Conservation (phyloP, 2,329 filamentous ascomycete species). For the Hypoxylon sp. region DNA sequence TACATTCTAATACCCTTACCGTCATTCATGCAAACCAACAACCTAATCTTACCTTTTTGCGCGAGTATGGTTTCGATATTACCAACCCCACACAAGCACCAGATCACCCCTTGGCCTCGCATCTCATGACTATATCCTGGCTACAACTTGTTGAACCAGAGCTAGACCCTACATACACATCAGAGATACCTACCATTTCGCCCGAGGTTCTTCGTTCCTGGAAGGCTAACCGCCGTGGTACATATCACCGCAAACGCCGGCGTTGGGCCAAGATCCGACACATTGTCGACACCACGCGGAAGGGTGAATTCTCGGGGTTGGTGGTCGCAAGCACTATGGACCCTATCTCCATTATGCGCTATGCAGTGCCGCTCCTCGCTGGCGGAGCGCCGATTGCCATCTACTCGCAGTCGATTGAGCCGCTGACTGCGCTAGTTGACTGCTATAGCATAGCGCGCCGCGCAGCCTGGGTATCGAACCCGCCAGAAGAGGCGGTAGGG, state of each 20-base stretch:
- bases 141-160: constrained; percentile 87
- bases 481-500: constrained; percentile 63
- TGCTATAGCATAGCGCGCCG: constrained; percentile 85
- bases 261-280: constrained; percentile 81
- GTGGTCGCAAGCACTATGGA: constrained; percentile 88
- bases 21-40: constrained; percentile 86
- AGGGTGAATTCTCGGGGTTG: constrained; percentile 85
- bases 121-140: constrained; percentile 90
- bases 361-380: constrained; percentile 82
- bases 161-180: constrained; percentile 79
- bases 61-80: constrained; percentile 89
- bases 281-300: constrained; percentile 80
- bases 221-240: constrained; percentile 86
- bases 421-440: constrained; percentile 82
- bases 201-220: constrained; percentile 75
- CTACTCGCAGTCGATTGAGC: constrained; percentile 86
- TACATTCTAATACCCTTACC: constrained; percentile 81
- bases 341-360: constrained; percentile 79
- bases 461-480: constrained; percentile 77
- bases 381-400: constrained; percentile 89
- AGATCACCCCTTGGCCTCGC: constrained; percentile 82
- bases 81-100: constrained; percentile 73
- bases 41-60: constrained; percentile 87
- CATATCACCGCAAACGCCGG: constrained; percentile 89
- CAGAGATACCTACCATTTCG: constrained; percentile 72